Evolutionary conservation across 495 filamentous ascomycete species (phyloP).

Genomic region (Podospora appendiculata): DNA sequence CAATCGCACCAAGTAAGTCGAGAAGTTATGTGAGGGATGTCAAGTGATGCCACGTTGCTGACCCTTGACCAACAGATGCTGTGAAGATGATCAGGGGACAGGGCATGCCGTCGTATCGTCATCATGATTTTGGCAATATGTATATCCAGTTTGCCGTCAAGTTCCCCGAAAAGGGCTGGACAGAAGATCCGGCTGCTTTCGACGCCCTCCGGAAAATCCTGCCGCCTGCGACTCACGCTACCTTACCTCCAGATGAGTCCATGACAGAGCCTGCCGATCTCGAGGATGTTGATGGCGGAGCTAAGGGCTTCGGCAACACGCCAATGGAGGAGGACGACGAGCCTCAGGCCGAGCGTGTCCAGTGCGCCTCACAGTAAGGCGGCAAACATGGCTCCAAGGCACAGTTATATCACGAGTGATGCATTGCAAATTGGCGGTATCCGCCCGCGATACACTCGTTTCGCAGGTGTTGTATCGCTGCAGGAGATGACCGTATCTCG

Average conservation of each 20-base stretch:
- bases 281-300: constrained; percentile 70
- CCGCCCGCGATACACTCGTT: too few relatives aligned
- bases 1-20: constrained; percentile 79
- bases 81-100: constrained; percentile 95
- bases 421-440: neutral
- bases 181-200: constrained; percentile 44
- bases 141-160: constrained; percentile 98
- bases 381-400: neutral
- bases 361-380: constrained; percentile 92
- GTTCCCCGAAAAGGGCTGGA: constrained; percentile 72
- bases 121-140: constrained; percentile 93
- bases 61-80: constrained; percentile 46
- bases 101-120: constrained; percentile 95
- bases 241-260: constrained; percentile 61
- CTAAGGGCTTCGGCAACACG: constrained; percentile 56
- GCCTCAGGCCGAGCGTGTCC: constrained; percentile 81
- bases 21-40: constrained; percentile 7
- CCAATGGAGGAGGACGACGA: constrained; percentile 80
- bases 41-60: constrained; percentile 3
- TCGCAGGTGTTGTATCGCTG: too few relatives aligned
- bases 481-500: too few relatives aligned
- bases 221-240: constrained; percentile 56
- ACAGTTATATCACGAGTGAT: neutral
- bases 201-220: constrained; percentile 72
- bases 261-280: constrained; percentile 82